A percentile compares a stretch with the other conserved stretches of the same genome.
phyloP scores from a whole-genome alignment of 2,329 filamentous ascomycete genomes.

The Verticillium isaacii region DNA sequence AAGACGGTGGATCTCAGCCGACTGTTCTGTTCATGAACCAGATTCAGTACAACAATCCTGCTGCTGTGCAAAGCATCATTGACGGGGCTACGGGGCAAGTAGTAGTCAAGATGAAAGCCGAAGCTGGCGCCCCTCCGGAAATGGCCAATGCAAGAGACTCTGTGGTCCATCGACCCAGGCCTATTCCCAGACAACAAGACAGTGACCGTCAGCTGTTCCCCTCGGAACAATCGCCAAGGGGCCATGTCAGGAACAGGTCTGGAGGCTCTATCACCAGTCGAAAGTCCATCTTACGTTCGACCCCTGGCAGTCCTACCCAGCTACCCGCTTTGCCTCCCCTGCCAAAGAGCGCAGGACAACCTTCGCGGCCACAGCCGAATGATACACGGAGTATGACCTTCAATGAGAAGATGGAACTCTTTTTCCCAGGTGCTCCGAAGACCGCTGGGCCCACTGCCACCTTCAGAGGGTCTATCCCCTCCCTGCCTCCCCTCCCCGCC shows the following conservation, averaged over 20 bases:
- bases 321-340: constrained; percentile 48
- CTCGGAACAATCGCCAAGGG: constrained; percentile 32
- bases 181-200: constrained; percentile 45
- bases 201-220: constrained; percentile 44
- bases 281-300: constrained; percentile 39
- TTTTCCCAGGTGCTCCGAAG: constrained; percentile 35
- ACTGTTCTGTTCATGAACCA: constrained; percentile 53
- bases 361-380: constrained; percentile 40
- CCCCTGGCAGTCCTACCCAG: constrained; percentile 40
- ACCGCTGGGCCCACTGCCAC: constrained; percentile 3
- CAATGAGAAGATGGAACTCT: constrained; percentile 50
- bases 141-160: constrained; percentile 26
- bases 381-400: constrained; percentile 55
- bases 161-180: constrained; percentile 50
- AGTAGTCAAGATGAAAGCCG: constrained; percentile 5
- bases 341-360: constrained; percentile 35
- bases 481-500: constrained; percentile 32
- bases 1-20: constrained; percentile 26
- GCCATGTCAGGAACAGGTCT: constrained; percentile 46
- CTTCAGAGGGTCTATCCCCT: constrained; percentile 30
- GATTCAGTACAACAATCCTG: constrained; percentile 50
- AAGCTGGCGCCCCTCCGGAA: neutral
- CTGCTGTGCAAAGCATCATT: constrained; percentile 43
- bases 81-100: constrained; percentile 28
- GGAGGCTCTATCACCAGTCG: constrained; percentile 37